phyloP scores from a whole-genome alignment of 192 early-diverging fungal species.

The Coemansia erecta region DNA sequence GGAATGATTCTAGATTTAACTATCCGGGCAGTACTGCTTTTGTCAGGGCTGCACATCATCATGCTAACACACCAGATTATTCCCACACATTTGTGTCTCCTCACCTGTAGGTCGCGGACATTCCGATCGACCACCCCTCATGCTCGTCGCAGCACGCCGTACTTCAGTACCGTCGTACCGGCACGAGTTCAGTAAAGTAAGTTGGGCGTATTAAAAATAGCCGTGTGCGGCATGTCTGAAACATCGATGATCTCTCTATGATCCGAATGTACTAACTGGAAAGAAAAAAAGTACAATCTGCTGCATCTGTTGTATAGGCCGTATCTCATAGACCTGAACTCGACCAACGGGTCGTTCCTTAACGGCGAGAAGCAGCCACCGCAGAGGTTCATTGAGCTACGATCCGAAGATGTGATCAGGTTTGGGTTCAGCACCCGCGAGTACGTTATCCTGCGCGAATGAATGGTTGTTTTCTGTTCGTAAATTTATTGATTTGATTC shows the following conservation, averaged over 20 bases:
- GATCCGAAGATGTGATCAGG: constrained; percentile 78
- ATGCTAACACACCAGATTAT: background rate
- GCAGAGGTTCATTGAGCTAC: constrained; percentile 82
- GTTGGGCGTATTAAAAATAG: background rate
- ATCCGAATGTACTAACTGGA: background rate
- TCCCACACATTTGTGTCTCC: constrained; percentile 1
- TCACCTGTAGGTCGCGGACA: constrained; percentile 72
- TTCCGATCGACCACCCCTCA: constrained; percentile 93
- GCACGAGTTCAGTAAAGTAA: constrained; percentile 32
- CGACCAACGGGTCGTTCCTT: constrained; percentile 87
- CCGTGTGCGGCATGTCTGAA: no score
- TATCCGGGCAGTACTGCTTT: no score
- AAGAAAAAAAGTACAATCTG: background rate
- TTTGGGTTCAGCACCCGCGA: constrained; percentile 91
- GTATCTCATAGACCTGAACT: constrained; percentile 91
- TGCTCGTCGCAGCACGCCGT: constrained; percentile 95
- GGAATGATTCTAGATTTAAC: background rate
- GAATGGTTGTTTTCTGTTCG: background rate
- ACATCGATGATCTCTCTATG: no score
- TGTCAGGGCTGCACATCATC: no score
- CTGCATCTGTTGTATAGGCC: constrained; percentile 56
- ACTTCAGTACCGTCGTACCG: constrained; percentile 78
- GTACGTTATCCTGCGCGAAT: constrained; percentile 83
- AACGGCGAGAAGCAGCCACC: constrained; percentile 75
- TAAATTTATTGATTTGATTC: background rate